These are phyloP conservation scores for Lolium multiflorum DNA, from an alignment of 176 grass and related monocot species.

Conservation along the genomic window DNA sequence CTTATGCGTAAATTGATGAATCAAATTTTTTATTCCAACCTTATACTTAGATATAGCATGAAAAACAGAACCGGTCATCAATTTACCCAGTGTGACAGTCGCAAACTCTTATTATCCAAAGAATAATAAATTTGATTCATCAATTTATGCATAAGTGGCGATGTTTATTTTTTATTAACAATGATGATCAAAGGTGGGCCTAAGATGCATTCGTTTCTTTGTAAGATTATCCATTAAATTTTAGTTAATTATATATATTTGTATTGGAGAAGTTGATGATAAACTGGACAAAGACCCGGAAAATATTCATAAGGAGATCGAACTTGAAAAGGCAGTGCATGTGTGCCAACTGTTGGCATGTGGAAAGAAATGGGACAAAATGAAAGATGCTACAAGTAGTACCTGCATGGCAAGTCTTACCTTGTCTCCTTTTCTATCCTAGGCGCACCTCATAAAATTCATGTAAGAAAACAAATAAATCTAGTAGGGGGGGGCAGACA, in stretches of 20 bases:
- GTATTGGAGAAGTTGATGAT: neutral
- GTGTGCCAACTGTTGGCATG: slow-evolving; percentile 8
- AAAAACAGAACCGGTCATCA: no score
- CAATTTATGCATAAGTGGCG: no score
- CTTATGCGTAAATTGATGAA: no score
- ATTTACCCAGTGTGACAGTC: no score
- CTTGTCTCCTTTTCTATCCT: slow-evolving; percentile 10
- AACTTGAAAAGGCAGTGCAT: neutral
- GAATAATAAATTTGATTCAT: no score
- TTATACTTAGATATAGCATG: no score
- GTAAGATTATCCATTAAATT: no score
- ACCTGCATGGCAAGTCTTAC: slow-evolving; percentile 37
- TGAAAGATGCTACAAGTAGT: slow-evolving; percentile 33
- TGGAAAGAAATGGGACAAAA: slow-evolving; percentile 18
- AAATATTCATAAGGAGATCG: neutral
- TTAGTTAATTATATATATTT: neutral
- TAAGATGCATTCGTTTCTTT: no score
- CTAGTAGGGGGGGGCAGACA: neutral
- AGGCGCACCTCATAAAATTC: neutral
- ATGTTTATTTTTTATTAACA: no score
- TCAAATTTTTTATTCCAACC: no score
- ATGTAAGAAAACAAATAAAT: neutral
- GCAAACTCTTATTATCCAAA: no score
- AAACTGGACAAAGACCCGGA: neutral
- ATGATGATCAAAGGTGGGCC: no score